Percentiles rank a stretch among this genome's conserved stretches.
phyloP scores from a whole-genome alignment of 495 filamentous ascomycete genomes.

The Penicillium angulare region DNA sequence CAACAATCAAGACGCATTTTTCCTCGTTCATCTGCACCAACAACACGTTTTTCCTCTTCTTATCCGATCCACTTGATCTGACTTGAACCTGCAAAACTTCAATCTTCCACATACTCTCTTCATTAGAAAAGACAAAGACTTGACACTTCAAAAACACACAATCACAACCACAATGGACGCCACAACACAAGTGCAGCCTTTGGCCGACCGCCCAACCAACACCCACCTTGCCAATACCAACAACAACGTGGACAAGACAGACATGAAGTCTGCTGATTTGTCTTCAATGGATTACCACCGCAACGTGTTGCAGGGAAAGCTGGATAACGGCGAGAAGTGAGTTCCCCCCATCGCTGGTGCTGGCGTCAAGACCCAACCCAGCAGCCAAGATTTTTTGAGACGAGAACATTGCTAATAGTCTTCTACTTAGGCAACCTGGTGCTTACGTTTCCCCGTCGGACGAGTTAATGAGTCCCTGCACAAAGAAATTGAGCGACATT shows the following conservation, averaged over 20 bases:
- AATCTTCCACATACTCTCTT: conserved; percentile 1
- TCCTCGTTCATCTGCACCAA: conserved; percentile 21
- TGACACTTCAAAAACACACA: neutral
- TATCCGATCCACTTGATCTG: conserved; percentile 21
- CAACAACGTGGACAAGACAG: conserved; percentile 28
- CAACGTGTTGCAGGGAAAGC: conserved; percentile 68
- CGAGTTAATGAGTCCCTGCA: conserved; percentile 88
- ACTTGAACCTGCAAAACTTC: conserved; percentile 1
- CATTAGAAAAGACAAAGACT: neutral
- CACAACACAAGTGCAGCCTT: conserved; percentile 34
- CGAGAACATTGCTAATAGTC: conserved; percentile 1
- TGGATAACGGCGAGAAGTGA: conserved; percentile 65
- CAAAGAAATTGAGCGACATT: conserved; percentile 81
- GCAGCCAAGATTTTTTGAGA: no score
- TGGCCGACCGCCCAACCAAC: conserved; percentile 45
- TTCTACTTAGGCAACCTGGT: conserved; percentile 42
- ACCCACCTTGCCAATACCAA: conserved; percentile 36
- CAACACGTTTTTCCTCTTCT: conserved; percentile 27
- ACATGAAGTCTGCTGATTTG: conserved; percentile 33
- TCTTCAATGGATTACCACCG: conserved; percentile 75
- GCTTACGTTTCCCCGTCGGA: conserved; percentile 90
- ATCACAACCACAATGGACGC: conserved; percentile 33
- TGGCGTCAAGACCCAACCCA: no score
- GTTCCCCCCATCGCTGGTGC: no score
- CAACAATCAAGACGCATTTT: conserved; percentile 44